Percentiles rank a stretch among this genome's conserved stretches.
phyloP scores from a whole-genome alignment of 2,329 filamentous ascomycete genomes.

The Cladosporium sphaerospermum region DNA sequence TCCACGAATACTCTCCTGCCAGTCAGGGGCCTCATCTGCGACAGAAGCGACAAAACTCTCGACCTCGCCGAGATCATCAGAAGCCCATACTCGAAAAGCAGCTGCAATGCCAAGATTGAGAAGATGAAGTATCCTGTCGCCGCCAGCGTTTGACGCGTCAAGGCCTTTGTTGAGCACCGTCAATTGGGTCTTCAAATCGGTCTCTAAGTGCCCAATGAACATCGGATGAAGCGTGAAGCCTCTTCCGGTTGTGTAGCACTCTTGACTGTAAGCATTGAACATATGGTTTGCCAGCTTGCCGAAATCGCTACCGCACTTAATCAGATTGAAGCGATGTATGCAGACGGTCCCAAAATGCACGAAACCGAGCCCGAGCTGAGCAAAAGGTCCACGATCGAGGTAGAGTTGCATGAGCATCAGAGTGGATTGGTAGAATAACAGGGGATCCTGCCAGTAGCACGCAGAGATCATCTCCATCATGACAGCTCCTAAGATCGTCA shows the following conservation, averaged over 20 bases:
- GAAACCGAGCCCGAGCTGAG: slow-evolving; percentile 64
- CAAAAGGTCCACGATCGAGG: slow-evolving; percentile 57
- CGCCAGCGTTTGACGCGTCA: slow-evolving; percentile 59
- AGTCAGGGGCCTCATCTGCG: slow-evolving; percentile 68
- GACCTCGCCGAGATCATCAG: slow-evolving; percentile 62
- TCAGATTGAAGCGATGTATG: slow-evolving; percentile 63
- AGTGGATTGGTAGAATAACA: slow-evolving; percentile 67
- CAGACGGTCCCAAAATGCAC: slow-evolving; percentile 63
- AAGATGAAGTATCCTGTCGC: slow-evolving; percentile 66
- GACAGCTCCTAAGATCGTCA: slow-evolving; percentile 62
- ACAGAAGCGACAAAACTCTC: slow-evolving; percentile 65
- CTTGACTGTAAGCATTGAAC: slow-evolving; percentile 56
- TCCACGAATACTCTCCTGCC: slow-evolving; percentile 64
- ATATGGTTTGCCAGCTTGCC: slow-evolving; percentile 58
- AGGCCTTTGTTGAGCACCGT: slow-evolving; percentile 58
- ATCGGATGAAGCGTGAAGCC: slow-evolving; percentile 63
- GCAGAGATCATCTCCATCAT: slow-evolving; percentile 63
- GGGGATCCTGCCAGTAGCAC: slow-evolving; percentile 65
- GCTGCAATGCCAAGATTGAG: slow-evolving; percentile 64
- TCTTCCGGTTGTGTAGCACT: slow-evolving; percentile 58
- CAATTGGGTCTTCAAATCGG: slow-evolving; percentile 54
- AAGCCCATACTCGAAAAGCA: slow-evolving; percentile 62
- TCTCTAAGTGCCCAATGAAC: slow-evolving; percentile 65
- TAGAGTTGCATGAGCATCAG: slow-evolving; percentile 63
- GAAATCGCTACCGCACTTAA: slow-evolving; percentile 60